Percentiles rank a stretch among this genome's conserved stretches.
Conservation (phyloP, 495 filamentous ascomycete species). For the Neurospora sp. region DNA sequence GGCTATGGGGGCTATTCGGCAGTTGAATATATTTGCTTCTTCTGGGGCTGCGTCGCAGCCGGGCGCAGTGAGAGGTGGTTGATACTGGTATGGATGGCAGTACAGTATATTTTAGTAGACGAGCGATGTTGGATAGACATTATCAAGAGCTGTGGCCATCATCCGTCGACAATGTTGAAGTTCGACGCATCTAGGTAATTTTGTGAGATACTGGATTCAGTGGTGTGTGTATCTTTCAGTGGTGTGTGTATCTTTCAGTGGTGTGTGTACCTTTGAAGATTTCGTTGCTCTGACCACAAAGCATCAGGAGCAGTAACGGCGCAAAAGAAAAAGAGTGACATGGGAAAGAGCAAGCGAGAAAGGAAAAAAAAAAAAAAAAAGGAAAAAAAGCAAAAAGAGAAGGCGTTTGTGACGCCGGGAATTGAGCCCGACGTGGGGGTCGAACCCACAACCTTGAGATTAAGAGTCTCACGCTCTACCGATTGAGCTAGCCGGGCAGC, state of each 20-base stretch:
- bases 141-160: not conserved
- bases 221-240: no score
- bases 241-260: no score
- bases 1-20: not conserved
- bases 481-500: constrained; percentile 52
- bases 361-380: not conserved
- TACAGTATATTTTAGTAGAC: not conserved
- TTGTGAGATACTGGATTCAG: not conserved
- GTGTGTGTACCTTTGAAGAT: no score
- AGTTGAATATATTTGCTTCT: not conserved
- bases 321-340: not conserved
- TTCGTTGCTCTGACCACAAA: not conserved
- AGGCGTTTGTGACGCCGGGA: not conserved
- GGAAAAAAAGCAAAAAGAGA: not conserved
- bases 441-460: not conserved
- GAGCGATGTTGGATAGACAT: not conserved
- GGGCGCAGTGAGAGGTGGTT: not conserved
- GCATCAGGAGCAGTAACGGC: not conserved
- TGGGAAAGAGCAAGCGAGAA: no score
- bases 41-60: not conserved
- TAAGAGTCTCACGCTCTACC: constrained; percentile 70
- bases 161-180: not conserved
- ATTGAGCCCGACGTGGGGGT: not conserved
- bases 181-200: not conserved
- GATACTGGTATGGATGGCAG: not conserved